Base-by-base conservation (phyloP, 345 rosid species). In the Alliaria petiolata region DNA sequence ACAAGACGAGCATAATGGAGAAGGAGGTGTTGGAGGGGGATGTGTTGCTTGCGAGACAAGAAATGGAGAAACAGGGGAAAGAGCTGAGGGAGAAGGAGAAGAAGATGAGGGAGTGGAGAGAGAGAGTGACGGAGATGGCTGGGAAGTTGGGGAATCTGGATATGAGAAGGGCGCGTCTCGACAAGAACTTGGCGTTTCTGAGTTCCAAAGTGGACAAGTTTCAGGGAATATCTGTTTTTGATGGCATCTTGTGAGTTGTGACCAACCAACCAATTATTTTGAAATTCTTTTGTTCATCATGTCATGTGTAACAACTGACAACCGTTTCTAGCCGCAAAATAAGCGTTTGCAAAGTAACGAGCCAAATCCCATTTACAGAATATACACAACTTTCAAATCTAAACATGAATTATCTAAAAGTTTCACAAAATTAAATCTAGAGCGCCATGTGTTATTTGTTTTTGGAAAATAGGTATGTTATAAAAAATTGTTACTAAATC, bases 141-240 rank as follows among this genome's bases (percentile, higher is more conserved):
- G 64, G 74, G 35, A 67, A 43, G 34, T 9, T 75, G 14, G 75
- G 75, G 15, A 49, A 40, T 53, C 6, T 75, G 1, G 49, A 68
- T 14, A 54, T 62, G 75, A 69, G 58, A 62, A 68, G 69, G 44
- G 52, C 19, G 1, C 70, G 65, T 17, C 74, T 69, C 5, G 46
- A 69, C 45, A 69, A 76, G 52, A 69, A 59, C 44, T 76, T 76
- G 39, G 52, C 28, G 70, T 76, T 76, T 69, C 70, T 76, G 39
- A 76, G 59, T 43, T 62, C 75, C 31, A 76, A 69, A 16, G 75
- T 69, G 38, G 70, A 69, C 22, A 62, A 62, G 65, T 69, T 76
- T 69, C 70, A 69, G 22, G 75, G 66, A 19, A 30, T 14, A 62
- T 35, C 75, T 40, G 6, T 75, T 44, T 57, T 75, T 44, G 58